Evolutionary conservation across 2,329 filamentous ascomycete genomes (phyloP), one percentile per base, ranked within the genome.

Genomic region (Paramyrothecium roridum): DNA sequence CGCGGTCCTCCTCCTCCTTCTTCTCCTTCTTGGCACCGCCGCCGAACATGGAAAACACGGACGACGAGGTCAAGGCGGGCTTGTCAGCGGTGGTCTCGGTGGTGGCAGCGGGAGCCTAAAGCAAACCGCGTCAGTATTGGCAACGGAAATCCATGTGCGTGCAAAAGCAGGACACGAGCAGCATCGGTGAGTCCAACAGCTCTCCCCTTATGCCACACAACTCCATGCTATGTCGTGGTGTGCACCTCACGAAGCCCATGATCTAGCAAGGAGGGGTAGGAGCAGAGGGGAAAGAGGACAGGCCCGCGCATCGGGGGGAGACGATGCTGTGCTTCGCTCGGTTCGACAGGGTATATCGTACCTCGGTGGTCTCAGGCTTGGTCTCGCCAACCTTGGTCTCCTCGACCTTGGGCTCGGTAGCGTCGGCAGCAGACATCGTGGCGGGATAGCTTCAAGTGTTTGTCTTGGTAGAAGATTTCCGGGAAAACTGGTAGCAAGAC

Each of bases 1-100:
- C 88, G 61, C 86, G 88, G 64, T 90, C 91, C 69, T 90, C 90
- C 4, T 67, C 80, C 57, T 90, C 88, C 83, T 95, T 96, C 83
- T 91, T 93, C 80, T 95, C 91, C 82, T 96, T 98, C 86, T 96
- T 96, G 58, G 90, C 90, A 59, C 95, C 95, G 61, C 95, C 95
- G 66, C 95, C 95, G 71, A 99, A 99, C 95, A 99, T 98, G 75
- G 91, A 93, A 81, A 98, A 98, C 62, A 98, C 90, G 64, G 84
- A 81, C 10, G 84, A 84, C 19, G 80, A 80, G 59, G 79, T 84
- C 54, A 82, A 77, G 55, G 79, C 73, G 46, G 46, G 19, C 46
- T 48, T 21, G 46, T 43, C 37, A 13, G 37, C 37, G 26, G 26
- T 30, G 26, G 26, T 30, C 26, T 63, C 63, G 45, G 56, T 52